Percentiles rank a stretch among this genome's conserved stretches.
Conservation (phyloP, 768 basidiomycete species). For the Fibroporia radiculosa region DNA sequence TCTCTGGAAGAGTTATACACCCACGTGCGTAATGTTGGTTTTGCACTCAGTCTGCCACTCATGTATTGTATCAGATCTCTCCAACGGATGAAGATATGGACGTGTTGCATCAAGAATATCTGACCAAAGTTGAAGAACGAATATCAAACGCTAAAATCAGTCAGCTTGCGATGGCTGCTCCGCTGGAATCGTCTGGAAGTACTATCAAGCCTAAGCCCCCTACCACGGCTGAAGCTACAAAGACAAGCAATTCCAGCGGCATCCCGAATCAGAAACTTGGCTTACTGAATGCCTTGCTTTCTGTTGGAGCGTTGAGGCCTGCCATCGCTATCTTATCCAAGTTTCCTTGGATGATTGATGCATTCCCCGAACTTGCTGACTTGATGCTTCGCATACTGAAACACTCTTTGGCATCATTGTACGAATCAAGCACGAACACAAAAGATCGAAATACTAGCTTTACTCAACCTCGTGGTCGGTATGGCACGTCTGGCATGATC, state of each 20-base stretch:
- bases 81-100: conserved; percentile 77
- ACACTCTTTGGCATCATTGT: conserved; percentile 62
- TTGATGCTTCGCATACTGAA: conserved; percentile 72
- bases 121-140: conserved; percentile 52
- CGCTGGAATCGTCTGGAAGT: conserved; percentile 50
- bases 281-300: conserved; percentile 71
- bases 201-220: conserved; percentile 32
- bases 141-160: conserved; percentile 65
- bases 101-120: conserved; percentile 54
- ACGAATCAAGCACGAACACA: conserved; percentile 38
- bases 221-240: conserved; percentile 30
- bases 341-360: conserved; percentile 80
- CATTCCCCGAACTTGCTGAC: conserved; percentile 79
- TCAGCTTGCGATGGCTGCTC: conserved; percentile 79
- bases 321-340: conserved; percentile 73
- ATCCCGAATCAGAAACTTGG: conserved; percentile 71
- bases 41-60: neutral
- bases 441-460: conserved; percentile 61
- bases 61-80: conserved; percentile 40
- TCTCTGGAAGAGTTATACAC: conserved; percentile 83
- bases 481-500: conserved; percentile 47
- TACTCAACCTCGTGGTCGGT: conserved; percentile 54
- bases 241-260: conserved; percentile 33
- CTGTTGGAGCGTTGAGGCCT: conserved; percentile 77
- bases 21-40: conserved; percentile 52